A percentile compares a stretch with the other conserved stretches of the same genome.
These are phyloP conservation scores for Aspergillus ochraceus DNA, from an alignment of 2,329 filamentous ascomycete genomes.

Conservation along the genomic window DNA sequence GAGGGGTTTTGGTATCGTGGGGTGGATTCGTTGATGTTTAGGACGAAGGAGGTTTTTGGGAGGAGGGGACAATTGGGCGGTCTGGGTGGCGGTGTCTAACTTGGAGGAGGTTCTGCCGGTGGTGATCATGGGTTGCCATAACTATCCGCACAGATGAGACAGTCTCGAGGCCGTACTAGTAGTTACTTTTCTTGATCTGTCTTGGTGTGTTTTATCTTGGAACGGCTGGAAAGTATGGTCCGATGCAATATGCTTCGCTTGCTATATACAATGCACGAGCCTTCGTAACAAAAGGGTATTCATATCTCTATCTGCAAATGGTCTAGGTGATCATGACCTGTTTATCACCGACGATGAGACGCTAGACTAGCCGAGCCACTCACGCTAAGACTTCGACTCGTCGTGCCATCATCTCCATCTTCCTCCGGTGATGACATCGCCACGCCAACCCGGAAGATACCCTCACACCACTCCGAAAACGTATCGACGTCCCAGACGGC, in stretches of 20 bases:
- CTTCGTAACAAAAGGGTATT: not conserved
- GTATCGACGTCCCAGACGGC: constrained; percentile 65
- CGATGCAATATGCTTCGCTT: not conserved
- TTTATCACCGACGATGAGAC: not conserved
- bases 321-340: not conserved
- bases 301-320: not conserved
- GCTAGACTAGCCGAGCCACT: constrained; percentile 3
- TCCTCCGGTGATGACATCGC: constrained; percentile 26
- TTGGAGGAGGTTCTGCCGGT: too few relatives aligned
- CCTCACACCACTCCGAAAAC: constrained; percentile 63
- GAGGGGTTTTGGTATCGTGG: not conserved
- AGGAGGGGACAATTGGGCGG: too few relatives aligned
- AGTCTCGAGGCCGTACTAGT: too few relatives aligned
- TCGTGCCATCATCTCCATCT: constrained; percentile 14
- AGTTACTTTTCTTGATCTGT: too few relatives aligned
- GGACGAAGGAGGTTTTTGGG: not conserved
- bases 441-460: constrained; percentile 57
- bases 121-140: too few relatives aligned
- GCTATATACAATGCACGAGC: not conserved
- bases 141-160: too few relatives aligned
- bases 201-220: too few relatives aligned
- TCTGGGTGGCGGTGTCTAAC: too few relatives aligned
- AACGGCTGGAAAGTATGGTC: too few relatives aligned
- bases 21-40: not conserved
- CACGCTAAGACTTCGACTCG: constrained; percentile 16